These are phyloP conservation scores for Fusarium irregulare DNA, from an alignment of 2,329 filamentous ascomycete species.

Conservation along the genomic window DNA sequence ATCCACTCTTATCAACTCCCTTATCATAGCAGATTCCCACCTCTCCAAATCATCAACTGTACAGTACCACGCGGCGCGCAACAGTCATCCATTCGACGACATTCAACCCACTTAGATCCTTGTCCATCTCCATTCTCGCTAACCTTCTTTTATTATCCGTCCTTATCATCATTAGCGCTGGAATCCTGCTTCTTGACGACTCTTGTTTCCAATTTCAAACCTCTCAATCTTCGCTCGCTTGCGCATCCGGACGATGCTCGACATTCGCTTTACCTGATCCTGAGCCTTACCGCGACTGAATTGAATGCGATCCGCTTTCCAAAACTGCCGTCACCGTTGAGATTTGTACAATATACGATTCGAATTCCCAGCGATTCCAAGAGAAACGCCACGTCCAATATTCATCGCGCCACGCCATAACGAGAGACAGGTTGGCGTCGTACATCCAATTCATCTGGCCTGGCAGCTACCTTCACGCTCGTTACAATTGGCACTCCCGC, in stretches of 20 bases:
- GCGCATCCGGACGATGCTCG: conserved; percentile 37
- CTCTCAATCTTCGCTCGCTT: conserved; percentile 23
- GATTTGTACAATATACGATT: conserved; percentile 8
- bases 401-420: neutral
- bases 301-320: neutral
- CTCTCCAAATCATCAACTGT: conserved; percentile 6
- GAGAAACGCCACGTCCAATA: conserved; percentile 1
- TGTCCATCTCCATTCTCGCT: conserved; percentile 25
- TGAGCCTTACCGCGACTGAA: conserved; percentile 10
- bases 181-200: conserved; percentile 20
- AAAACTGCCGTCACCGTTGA: conserved; percentile 11
- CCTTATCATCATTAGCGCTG: conserved; percentile 10
- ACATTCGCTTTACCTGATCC: conserved; percentile 35
- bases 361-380: conserved; percentile 28
- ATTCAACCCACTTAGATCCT: conserved; percentile 30
- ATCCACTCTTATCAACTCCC: conserved; percentile 16
- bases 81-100: conserved; percentile 36
- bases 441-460: neutral
- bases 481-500: conserved; percentile 2
- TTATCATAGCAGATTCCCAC: conserved; percentile 15
- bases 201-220: conserved; percentile 27
- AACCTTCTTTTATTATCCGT: conserved; percentile 31
- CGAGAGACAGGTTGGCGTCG: neutral
- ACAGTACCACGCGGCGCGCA: conserved; percentile 15
- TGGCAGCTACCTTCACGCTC: neutral